Evolutionary conservation across 2,329 filamentous ascomycete species (phyloP), one percentile per base, ranked within the genome.

Genomic region (Fusarium nisikadoi): DNA sequence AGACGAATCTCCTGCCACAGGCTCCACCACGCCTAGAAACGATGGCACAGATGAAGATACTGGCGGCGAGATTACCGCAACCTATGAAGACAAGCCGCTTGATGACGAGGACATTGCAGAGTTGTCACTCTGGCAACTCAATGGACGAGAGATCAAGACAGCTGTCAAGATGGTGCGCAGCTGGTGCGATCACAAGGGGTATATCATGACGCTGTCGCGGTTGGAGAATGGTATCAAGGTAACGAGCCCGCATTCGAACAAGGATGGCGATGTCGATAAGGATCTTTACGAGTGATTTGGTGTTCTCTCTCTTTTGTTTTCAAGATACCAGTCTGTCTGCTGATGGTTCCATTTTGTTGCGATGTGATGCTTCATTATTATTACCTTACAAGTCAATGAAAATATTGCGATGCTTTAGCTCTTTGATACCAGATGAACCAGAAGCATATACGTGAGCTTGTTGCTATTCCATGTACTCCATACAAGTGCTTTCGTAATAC

Each of bases 61-160:
- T 12, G 45, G 55, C 35, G 57, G 58, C 20, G 62, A 54, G 4
- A 31, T 20, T 5, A 35, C 42, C 19, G 25, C 38, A 4, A 13
- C 14, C 41, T 20, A 50, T 25, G 55, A 25, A 11, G 70, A 68
- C 7, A 74, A 62, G 46, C 47, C 70, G 6, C 70, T 81, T 2
- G 70, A 74, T 25, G 81, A 83, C 4, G 79, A 78, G 13, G 81
- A 85, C 38, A 65, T 86, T 8, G 71, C 76, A 33, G 78, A 84
- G 69, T 76, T 86, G 16, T 77, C 79, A 5, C 75, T 79, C 27
- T 84, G 80, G 83, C 76, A 79, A 63, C 79, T 85, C 61, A 86
- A 86, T 50, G 85, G 83, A 8, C 77, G 83, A 27, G 81, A 85
- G 79, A 87, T 85, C 71, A 86, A 86, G 76, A 85, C 81, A 61